Conservation (phyloP, 768 basidiomycete species). For the Kondoa subrosea region DNA sequence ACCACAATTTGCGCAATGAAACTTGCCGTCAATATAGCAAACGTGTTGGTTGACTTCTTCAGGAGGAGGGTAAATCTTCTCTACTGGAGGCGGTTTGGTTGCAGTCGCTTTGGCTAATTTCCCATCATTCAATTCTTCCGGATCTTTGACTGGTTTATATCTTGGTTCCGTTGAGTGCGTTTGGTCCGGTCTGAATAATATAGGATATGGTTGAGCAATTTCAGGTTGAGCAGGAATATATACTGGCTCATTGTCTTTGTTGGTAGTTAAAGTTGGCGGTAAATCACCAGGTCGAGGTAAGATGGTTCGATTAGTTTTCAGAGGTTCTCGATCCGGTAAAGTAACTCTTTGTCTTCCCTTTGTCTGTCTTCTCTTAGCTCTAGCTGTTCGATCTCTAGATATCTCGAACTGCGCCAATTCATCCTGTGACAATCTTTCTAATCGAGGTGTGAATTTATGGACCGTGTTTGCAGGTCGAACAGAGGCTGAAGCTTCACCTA, state of each 20-base stretch:
- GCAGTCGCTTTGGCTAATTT: conserved; percentile 11
- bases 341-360: conserved; percentile 62
- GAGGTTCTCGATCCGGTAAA: conserved; percentile 80
- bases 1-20: conserved; percentile 87
- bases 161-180: conserved; percentile 14
- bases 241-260: conserved; percentile 21
- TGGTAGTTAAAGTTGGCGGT: conserved; percentile 32
- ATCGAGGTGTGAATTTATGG: conserved; percentile 63
- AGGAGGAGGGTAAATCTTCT: background rate
- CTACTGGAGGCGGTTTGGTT: background rate
- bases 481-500: conserved; percentile 36
- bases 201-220: conserved; percentile 27
- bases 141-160: conserved; percentile 13
- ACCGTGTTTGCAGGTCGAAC: conserved; percentile 58
- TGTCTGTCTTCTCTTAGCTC: conserved; percentile 58
- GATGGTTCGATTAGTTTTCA: conserved; percentile 73
- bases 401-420: conserved; percentile 79
- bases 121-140: conserved; percentile 2
- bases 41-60: conserved; percentile 4
- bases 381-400: conserved; percentile 83
- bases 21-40: conserved; percentile 51
- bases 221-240: conserved; percentile 28
- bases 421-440: conserved; percentile 70
- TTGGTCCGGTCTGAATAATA: conserved; percentile 16
- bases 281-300: conserved; percentile 47